Base-by-base conservation (phyloP, 2,329 filamentous ascomycete species). In the Dothidotthia symphoricarpi region DNA sequence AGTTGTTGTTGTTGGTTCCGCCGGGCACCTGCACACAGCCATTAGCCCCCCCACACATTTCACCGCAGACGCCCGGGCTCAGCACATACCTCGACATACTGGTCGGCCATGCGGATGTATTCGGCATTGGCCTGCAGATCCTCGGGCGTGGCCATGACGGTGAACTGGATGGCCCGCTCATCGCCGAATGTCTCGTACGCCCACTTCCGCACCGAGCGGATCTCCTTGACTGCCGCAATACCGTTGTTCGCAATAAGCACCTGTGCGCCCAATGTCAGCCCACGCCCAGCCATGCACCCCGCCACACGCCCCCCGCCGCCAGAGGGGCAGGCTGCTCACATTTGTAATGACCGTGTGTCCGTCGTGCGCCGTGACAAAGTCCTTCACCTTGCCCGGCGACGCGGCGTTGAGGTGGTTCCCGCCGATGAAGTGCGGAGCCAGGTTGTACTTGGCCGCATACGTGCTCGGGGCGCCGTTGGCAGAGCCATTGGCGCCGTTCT, bases 1-100 rank as follows among this genome's bases (percentile, higher is more conserved):
- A 98, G 73, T 98, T 98, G 83, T 98, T 95, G 80, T 98, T 98
- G 76, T 98, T 98, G 47, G 93, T 98, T 65, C 93, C 93, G 64
- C 93, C 93, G 24, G 93, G 93, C 46, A 98, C 91, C n/a, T n/a
- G n/a, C n/a, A 76, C 79, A 59, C 46, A 50, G 16, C 16, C 34
- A 39, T 61, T 40, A 66, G 57, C 53, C 31, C 19, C 74, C 98
- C 93, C 57, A 98, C 93, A 69, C 98, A 98, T 78, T 96, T 19
- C 19, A 17, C 28, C 16, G 19, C 24, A 33, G 38, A 31, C 25
- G 24, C 24, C 35, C 13, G 15, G 24, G 28, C 67, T 80, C 77
- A n/a, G n/a, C n/a, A n/a, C n/a, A n/a, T n/a, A n/a, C 19, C 74
- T 98, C 93, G 58, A 98, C 93, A 69, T 98, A 98, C 78, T 96